These are phyloP conservation scores for Phylloporus sp. DNA, from an alignment of 1,284 basidiomycete genomes.

Conservation along the genomic window DNA sequence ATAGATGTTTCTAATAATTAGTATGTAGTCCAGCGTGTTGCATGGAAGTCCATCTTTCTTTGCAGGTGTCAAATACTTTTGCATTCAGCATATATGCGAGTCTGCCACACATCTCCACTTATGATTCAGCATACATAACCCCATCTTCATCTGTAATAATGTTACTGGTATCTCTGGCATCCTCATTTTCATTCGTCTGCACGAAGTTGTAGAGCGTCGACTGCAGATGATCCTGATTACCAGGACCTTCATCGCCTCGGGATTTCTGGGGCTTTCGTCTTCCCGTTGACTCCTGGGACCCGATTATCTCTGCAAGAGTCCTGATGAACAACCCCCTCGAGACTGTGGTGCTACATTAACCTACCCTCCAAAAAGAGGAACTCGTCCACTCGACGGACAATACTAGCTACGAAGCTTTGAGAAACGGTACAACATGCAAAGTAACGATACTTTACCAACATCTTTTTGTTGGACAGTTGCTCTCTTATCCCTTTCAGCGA, in stretches of 20 bases:
- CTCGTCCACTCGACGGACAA: constrained; percentile 72
- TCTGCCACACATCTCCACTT: neutral
- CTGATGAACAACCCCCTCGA: constrained; percentile 11
- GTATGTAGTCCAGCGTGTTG: neutral
- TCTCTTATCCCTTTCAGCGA: constrained; percentile 70
- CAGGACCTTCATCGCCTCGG: constrained; percentile 19
- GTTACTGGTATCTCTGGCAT: constrained; percentile 23
- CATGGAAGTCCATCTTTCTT: neutral
- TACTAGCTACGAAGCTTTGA: constrained; percentile 53
- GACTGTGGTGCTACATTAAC: constrained; percentile 48
- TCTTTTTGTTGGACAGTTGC: constrained; percentile 75
- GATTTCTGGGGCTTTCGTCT: constrained; percentile 52
- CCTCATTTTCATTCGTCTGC: constrained; percentile 32
- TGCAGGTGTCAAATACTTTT: neutral
- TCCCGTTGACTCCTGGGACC: constrained; percentile 52
- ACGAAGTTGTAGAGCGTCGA: constrained; percentile 58
- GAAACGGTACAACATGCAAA: neutral
- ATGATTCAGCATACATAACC: constrained; percentile 39
- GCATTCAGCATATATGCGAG: neutral
- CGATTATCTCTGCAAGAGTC: constrained; percentile 58
- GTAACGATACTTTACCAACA: constrained; percentile 56
- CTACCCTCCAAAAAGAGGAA: constrained; percentile 72
- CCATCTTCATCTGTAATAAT: constrained; percentile 45
- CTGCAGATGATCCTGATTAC: constrained; percentile 32
- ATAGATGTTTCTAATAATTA: constrained; percentile 22